Percentiles rank a stretch among this genome's conserved stretches.
Evolutionary conservation across 192 early-diverging fungal genomes (phyloP).

Genomic region (Linnemannia hyalina): DNA sequence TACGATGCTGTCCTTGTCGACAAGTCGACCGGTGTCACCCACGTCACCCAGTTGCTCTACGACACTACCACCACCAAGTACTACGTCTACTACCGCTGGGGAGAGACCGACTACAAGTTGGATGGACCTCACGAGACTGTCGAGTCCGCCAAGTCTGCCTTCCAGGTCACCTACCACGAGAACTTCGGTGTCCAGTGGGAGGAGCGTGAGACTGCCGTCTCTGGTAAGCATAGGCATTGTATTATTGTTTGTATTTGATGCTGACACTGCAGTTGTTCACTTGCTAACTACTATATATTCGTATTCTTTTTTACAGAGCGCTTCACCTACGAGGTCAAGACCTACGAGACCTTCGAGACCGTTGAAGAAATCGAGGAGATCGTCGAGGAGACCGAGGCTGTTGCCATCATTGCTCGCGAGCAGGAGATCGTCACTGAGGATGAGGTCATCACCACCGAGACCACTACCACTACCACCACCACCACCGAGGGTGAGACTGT

Average conservation of each 20-base stretch:
- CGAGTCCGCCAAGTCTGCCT: conserved; percentile 35
- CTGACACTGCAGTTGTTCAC: too few relatives aligned
- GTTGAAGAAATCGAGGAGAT: conserved; percentile 38
- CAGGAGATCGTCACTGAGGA: too few relatives aligned
- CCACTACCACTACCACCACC: too few relatives aligned
- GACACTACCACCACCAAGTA: conserved; percentile 17
- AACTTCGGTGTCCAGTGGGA: conserved; percentile 31
- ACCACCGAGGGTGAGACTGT: too few relatives aligned
- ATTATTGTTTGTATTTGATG: too few relatives aligned
- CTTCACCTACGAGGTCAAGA: conserved; percentile 31
- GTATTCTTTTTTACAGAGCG: conserved; percentile 8
- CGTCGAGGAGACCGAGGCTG: conserved; percentile 39
- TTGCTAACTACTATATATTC: background rate
- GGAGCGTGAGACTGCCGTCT: conserved; percentile 16
- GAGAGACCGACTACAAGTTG: conserved; percentile 33
- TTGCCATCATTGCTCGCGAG: too few relatives aligned
- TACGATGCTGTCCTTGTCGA: conserved; percentile 25
- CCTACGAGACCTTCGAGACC: conserved; percentile 38
- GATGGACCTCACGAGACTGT: conserved; percentile 39
- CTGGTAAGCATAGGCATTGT: too few relatives aligned
- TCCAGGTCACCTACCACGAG: conserved; percentile 29
- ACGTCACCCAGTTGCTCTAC: conserved; percentile 29
- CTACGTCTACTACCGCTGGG: conserved; percentile 31
- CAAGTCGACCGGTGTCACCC: conserved; percentile 19
- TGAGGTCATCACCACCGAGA: too few relatives aligned